Evolutionary conservation across 768 basidiomycete species (phyloP).

Genomic region (Lactarius hengduanensis): DNA sequence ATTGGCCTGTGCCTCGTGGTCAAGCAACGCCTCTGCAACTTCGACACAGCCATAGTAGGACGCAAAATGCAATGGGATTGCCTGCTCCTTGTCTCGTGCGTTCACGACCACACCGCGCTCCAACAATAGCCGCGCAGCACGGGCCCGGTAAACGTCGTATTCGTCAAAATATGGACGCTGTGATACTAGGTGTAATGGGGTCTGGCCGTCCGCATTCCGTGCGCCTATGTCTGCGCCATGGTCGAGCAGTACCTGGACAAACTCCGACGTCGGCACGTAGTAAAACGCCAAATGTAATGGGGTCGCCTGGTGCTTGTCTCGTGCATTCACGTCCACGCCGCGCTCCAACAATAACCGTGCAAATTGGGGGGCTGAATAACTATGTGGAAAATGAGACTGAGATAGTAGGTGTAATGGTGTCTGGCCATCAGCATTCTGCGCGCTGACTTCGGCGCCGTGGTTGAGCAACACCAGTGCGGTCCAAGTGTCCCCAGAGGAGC

Average conservation of each 20-base stretch:
- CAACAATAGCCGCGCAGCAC: too few species aligned
- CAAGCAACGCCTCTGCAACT: too few species aligned
- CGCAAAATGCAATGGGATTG: too few species aligned
- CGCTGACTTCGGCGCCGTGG: neutral
- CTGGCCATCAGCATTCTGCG: neutral
- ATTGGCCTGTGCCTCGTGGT: too few species aligned
- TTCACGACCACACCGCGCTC: too few species aligned
- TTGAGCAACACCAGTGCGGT: neutral
- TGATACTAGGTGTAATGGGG: too few species aligned
- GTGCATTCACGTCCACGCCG: neutral
- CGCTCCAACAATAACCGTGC: neutral
- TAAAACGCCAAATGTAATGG: neutral
- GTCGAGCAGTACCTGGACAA: neutral
- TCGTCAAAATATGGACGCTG: too few species aligned
- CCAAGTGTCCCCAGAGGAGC: neutral
- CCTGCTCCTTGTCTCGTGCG: too few species aligned
- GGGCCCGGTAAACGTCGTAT: too few species aligned
- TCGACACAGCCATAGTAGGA: too few species aligned
- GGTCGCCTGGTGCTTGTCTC: neutral
- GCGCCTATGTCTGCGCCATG: neutral
- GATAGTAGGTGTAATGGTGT: neutral
- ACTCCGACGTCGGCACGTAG: accelerated
- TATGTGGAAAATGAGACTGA: neutral
- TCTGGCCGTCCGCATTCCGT: too few species aligned
- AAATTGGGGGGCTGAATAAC: too few species aligned